These are phyloP conservation scores for Santalum album DNA, from an alignment of 164 flowering plant species.

Conservation along the genomic window DNA sequence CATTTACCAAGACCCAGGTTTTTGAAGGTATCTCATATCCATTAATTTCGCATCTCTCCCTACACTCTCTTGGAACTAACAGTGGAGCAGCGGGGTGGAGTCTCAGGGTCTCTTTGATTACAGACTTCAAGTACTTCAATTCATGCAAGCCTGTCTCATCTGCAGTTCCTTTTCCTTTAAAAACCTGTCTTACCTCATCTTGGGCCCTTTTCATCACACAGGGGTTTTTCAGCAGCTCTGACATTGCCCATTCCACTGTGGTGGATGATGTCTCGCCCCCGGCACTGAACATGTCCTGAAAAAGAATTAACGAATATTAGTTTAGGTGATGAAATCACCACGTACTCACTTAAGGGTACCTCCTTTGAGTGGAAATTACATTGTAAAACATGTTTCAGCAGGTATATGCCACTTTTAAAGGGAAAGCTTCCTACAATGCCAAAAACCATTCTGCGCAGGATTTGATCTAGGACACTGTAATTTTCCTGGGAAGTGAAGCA, in stretches of 20 bases:
- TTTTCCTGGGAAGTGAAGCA: too few relatives aligned
- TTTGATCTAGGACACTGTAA: too few relatives aligned
- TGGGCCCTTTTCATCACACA: background rate
- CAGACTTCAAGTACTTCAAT: slow-evolving; percentile 7
- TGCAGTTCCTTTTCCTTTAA: background rate
- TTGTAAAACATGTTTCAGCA: too few relatives aligned
- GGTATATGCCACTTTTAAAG: too few relatives aligned
- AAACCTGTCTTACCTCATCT: slow-evolving; percentile 1
- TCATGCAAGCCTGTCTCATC: slow-evolving; percentile 5
- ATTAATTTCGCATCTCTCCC: slow-evolving; percentile 8
- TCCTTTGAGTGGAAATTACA: background rate
- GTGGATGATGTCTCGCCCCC: slow-evolving; percentile 27
- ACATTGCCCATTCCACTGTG: slow-evolving; percentile 20
- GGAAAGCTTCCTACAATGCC: too few relatives aligned
- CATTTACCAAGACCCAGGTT: slow-evolving; percentile 6
- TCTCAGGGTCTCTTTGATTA: slow-evolving; percentile 12
- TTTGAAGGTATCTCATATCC: slow-evolving; percentile 6
- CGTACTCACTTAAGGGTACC: too few relatives aligned
- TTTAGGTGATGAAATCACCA: background rate
- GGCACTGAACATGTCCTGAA: slow-evolving; percentile 18
- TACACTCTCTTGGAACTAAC: slow-evolving; percentile 11
- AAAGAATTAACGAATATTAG: background rate
- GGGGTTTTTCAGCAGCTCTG: slow-evolving; percentile 14
- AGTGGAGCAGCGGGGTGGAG: slow-evolving; percentile 13
- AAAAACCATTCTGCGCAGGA: too few relatives aligned